Conservation (phyloP, 164 flowering plant species). For the Aristolochia californica region DNA sequence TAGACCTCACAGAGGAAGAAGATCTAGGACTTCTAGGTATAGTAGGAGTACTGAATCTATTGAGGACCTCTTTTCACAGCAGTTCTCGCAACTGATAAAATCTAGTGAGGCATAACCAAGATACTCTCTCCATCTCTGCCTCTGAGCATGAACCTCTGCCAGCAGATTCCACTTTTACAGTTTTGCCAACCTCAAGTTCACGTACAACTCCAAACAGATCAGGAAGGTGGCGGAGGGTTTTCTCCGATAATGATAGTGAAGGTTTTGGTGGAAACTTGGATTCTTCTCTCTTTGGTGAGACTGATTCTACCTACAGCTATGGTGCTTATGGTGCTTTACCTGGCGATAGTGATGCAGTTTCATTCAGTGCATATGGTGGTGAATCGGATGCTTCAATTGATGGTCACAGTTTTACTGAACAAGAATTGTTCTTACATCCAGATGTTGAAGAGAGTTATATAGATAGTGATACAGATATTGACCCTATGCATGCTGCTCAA, state of each 20-base stretch:
- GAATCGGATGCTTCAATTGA: constrained; percentile 73
- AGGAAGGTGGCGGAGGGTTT: constrained; percentile 50
- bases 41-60: constrained; percentile 53
- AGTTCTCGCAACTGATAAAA: constrained; percentile 44
- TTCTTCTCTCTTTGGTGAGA: constrained; percentile 69
- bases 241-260: constrained; percentile 76
- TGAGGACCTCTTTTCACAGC: constrained; percentile 56
- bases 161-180: constrained; percentile 19
- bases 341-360: constrained; percentile 54
- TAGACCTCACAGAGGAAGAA: constrained; percentile 21
- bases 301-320: constrained; percentile 57
- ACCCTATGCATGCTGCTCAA: constrained; percentile 88
- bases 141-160: constrained; percentile 27
- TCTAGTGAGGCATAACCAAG: constrained; percentile 40
- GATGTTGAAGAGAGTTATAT: constrained; percentile 29
- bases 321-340: constrained; percentile 35
- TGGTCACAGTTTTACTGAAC: constrained; percentile 37
- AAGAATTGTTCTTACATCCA: constrained; percentile 32
- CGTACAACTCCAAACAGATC: constrained; percentile 63
- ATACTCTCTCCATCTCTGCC: constrained; percentile 8
- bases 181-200: constrained; percentile 30
- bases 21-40: constrained; percentile 33
- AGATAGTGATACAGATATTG: constrained; percentile 75
- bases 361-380: constrained; percentile 56
- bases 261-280: constrained; percentile 38